Evolutionary conservation across 257 asterid genomes (phyloP).

Genomic region (Linderniella brevidens): DNA sequence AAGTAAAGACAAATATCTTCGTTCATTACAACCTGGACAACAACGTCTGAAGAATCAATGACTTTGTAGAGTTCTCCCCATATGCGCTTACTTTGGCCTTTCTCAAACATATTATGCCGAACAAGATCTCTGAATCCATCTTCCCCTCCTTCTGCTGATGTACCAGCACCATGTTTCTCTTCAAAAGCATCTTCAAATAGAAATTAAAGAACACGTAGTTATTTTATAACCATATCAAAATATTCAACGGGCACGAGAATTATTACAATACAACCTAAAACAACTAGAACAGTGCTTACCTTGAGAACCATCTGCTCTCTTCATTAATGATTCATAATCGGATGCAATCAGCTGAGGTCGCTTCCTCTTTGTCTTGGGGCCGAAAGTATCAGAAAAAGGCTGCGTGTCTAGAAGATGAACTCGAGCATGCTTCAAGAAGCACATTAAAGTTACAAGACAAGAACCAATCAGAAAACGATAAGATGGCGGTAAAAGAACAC

Average conservation of each 20-base stretch:
- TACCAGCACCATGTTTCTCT: slow-evolving; percentile 53
- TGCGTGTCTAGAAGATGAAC: slow-evolving; percentile 89
- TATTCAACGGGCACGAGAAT: background rate
- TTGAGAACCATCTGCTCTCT: slow-evolving; percentile 82
- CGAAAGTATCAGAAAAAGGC: slow-evolving; percentile 82
- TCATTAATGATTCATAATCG: slow-evolving; percentile 57
- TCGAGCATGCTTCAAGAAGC: slow-evolving; percentile 57
- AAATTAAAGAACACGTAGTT: slow-evolving; percentile 6
- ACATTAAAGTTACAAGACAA: background rate
- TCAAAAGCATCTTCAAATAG: slow-evolving; percentile 45
- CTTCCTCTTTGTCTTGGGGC: slow-evolving; percentile 78
- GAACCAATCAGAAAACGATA: background rate
- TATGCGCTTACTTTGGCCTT: slow-evolving; percentile 97
- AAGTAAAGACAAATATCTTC: background rate
- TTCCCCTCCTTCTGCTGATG: slow-evolving; percentile 45
- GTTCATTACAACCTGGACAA: slow-evolving; percentile 52
- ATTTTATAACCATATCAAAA: background rate
- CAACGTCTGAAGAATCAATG: slow-evolving; percentile 93
- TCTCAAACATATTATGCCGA: slow-evolving; percentile 84
- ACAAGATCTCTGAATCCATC: slow-evolving; percentile 87
- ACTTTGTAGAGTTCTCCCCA: slow-evolving; percentile 99
- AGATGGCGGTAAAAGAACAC: background rate
- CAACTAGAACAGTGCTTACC: slow-evolving; percentile 26
- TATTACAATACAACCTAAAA: background rate
- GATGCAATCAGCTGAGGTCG: slow-evolving; percentile 57